These are phyloP conservation scores for Onygenales sp. DNA, from an alignment of 2,329 filamentous ascomycete genomes.

Conservation along the genomic window DNA sequence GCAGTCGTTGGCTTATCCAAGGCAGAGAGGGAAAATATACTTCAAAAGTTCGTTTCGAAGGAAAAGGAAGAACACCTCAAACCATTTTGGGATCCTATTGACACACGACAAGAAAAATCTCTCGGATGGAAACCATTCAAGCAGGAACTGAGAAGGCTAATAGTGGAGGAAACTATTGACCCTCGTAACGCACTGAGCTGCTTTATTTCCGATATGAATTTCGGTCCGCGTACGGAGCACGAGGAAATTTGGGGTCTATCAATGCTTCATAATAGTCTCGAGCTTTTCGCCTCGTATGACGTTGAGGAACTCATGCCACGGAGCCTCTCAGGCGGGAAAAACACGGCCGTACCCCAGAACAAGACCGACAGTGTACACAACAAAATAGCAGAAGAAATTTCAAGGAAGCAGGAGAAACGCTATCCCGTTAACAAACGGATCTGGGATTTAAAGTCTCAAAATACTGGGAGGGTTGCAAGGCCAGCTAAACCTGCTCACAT, in stretches of 20 bases:
- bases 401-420: too few species aligned
- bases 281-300: background rate
- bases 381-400: too few species aligned
- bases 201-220: background rate
- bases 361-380: too few species aligned
- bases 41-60: background rate
- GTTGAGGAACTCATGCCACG: background rate
- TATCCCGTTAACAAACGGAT: too few species aligned
- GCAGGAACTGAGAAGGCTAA: background rate
- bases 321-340: background rate
- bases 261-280: background rate
- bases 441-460: too few species aligned
- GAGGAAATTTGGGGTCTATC: background rate
- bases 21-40: background rate
- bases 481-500: background rate
- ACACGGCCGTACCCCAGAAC: background rate
- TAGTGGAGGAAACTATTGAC: background rate
- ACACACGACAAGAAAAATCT: background rate
- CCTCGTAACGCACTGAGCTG: background rate
- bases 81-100: background rate
- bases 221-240: background rate
- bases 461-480: too few species aligned
- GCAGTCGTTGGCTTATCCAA: conserved; percentile 14
- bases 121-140: background rate
- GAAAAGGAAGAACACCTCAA: background rate